These are phyloP conservation scores for Stereocaulon alpinum DNA, from an alignment of 495 filamentous ascomycete genomes.

Conservation along the genomic window DNA sequence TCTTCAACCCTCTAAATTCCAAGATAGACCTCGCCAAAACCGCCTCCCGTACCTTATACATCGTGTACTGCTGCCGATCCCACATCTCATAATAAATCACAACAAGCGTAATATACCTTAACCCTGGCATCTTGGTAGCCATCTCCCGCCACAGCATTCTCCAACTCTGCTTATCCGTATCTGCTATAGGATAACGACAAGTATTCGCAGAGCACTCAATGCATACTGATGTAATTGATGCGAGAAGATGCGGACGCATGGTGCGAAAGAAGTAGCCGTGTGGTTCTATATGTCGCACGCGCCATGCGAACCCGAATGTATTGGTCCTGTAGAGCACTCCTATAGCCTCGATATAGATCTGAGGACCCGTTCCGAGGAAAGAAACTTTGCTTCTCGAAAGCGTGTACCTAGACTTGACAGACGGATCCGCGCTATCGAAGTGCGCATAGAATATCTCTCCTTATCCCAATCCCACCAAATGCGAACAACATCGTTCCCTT, in stretches of 20 bases:
- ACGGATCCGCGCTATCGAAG: not conserved
- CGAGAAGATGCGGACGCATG: not conserved
- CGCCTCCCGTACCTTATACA: not conserved
- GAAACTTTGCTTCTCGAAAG: not conserved
- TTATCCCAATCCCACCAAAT: not conserved
- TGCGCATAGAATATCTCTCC: not conserved
- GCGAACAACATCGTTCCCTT: not conserved
- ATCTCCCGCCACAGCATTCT: not conserved
- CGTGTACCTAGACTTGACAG: not conserved
- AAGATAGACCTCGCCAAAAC: not conserved
- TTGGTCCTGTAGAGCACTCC: not conserved
- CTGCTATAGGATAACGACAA: not conserved
- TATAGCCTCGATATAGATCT: not conserved
- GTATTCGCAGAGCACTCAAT: not conserved
- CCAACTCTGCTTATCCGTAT: not conserved
- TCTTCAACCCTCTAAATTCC: not conserved
- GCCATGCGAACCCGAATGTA: not conserved
- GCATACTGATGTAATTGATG: not conserved
- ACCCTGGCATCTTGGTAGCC: not conserved
- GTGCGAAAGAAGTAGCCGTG: not conserved
- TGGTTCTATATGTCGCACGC: too few relatives aligned
- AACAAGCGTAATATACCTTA: not conserved
- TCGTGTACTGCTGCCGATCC: not conserved
- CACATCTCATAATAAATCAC: not conserved
- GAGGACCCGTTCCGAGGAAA: not conserved